Conservation (phyloP, 2,329 filamentous ascomycete species). For the Magnaporthales sp. region DNA sequence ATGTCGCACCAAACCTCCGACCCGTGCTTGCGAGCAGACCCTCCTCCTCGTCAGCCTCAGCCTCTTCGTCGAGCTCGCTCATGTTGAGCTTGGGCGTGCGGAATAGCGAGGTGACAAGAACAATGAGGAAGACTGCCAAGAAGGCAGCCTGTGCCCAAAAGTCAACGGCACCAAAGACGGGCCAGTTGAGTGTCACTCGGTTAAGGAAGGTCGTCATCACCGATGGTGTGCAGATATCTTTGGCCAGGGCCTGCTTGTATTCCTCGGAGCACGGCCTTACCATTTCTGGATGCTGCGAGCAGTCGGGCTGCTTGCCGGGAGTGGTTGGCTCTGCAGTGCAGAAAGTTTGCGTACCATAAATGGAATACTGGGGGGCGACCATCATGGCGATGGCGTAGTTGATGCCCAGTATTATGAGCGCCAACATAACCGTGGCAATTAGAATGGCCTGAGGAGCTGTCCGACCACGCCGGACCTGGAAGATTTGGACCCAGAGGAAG, state of each 20-base stretch:
- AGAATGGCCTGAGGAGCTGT: conserved; percentile 89
- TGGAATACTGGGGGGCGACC: conserved; percentile 91
- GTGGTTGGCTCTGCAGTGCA: conserved; percentile 63
- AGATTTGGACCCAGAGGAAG: conserved; percentile 91
- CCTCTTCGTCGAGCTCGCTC: conserved; percentile 74
- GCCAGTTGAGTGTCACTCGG: conserved; percentile 85
- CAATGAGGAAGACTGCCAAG: conserved; percentile 71
- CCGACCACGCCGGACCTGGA: conserved; percentile 80
- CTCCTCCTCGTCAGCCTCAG: conserved; percentile 89
- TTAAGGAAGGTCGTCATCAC: conserved; percentile 91
- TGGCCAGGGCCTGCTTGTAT: conserved; percentile 60
- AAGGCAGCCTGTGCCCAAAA: conserved; percentile 98
- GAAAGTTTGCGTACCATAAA: conserved; percentile 89
- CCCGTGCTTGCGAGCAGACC: conserved; percentile 78
- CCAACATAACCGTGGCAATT: conserved; percentile 83
- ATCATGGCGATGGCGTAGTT: conserved; percentile 92
- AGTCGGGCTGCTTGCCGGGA: conserved; percentile 64
- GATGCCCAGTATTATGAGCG: conserved; percentile 79
- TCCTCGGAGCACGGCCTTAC: conserved; percentile 78
- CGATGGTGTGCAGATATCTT: conserved; percentile 79
- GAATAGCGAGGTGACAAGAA: conserved; percentile 73
- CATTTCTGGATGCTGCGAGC: conserved; percentile 58
- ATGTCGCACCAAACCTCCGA: conserved; percentile 73
- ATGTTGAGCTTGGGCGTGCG: conserved; percentile 70
- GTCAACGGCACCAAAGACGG: conserved; percentile 83